Base-by-base conservation (phyloP, 176 grass and related monocot species). In the Luzula sylvatica region DNA sequence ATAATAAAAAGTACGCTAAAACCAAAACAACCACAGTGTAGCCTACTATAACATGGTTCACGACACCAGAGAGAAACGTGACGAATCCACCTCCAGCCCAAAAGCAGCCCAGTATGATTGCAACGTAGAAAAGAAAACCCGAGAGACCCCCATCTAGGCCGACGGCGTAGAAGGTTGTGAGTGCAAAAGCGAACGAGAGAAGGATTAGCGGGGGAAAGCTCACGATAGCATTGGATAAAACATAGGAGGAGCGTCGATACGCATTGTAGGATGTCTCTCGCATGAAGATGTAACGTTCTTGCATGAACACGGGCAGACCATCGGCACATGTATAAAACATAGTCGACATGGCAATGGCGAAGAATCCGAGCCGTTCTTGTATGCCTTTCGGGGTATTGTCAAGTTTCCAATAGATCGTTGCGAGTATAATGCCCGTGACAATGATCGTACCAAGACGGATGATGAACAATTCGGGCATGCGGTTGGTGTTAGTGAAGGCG, bases 311-410 rank as follows among this genome's bases (percentile, higher is more conserved):
- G 2, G 87, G 87, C 1, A 94, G 70, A 40, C 77, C 87, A 50
- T 94, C 87, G 4, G 77, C 74, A 64, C 74, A 78, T 3, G 87
- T 76, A 69, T 78, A 94, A 70, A 86, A 94, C 81, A 94, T 82
- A 51, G 81, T 94, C 38, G 73, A 75, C 81, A 93, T 81, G 51
- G 51, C 81, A 7, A 86, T 86, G 65, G 77, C 81, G 53, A 93
- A 86, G 69, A 93, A 93, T 15, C 87, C 81, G 24, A 78, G 72
- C 27, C 81, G 55, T 50, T 93, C 81, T 16, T 72, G 72, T 26
- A 62, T 73, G 3, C 81, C 81, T 54, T 82, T 86, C 12, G 81
- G 87, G 0, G 81, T 78, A 61, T 72, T 75, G 81, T 94, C 81
- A 5, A 94, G 77, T 16, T 55, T 67, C 87, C 87, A 93, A 67